Evolutionary conservation across 2,329 filamentous ascomycete genomes (phyloP), one percentile per base, ranked within the genome.

Genomic region (Colletotrichum lupini): DNA sequence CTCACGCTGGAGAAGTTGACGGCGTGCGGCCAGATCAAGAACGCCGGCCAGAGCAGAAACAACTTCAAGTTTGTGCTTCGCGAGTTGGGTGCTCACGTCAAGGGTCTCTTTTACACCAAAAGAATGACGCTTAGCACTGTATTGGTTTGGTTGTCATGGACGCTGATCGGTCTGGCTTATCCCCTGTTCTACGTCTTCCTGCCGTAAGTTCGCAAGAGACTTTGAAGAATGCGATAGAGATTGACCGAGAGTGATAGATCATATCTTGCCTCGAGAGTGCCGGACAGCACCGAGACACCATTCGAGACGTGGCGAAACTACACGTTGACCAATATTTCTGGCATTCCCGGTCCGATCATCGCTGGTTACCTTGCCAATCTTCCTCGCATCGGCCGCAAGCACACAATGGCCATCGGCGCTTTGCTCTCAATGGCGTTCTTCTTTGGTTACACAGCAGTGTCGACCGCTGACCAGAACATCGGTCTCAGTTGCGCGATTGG

Each of bases 141-240:
- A 0, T 82, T 94, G 72, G 90, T 94, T 74, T 93, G 91, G 89
- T 78, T 92, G 6, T 92, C 89, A 0, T 95, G 93, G 93, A 86
- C 89, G 0, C 78, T 93, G 2, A 93, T 94, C 42, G 92, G 93
- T 7, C 86, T 95, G 0, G 92, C 91, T 0, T 95, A 94, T 76
- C 93, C 93, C 0, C 84, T 95, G 0, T 95, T 93, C 81, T 93
- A 93, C 75, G 92, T 94, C 66, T 95, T 95, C 80, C 83, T 95
- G 1, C 90, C 90, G 84, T 87, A 79, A 75, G 83, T 81, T 5
- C 1, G 14, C 46, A n/a, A 6, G 11, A 26, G 35, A 22, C 7
- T 5, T 12, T 56, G 6, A 19, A n/a, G 16, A 26, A 24, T 53
- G 4, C 9, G 5, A 16, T 1, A n/a, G 11, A 52, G 7, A 6